Conservation (phyloP, 78 protist genomes). For the Dictyostelium firmibasis region DNA sequence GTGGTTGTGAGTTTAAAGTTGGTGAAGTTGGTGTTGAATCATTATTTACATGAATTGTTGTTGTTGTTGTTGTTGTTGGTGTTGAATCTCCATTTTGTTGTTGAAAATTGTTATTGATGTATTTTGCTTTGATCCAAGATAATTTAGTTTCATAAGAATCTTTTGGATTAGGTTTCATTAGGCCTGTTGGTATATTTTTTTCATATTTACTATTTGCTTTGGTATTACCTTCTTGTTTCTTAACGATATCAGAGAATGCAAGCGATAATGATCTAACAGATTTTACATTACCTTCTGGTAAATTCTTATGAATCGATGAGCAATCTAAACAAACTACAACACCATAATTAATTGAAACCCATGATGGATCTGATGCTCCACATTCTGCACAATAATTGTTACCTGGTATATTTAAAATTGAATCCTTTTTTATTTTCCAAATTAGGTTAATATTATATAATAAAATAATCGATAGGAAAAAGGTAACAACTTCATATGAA, state of each 20-base stretch:
- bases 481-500: not conserved
- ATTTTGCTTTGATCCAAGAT: slow-evolving; percentile 67
- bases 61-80: not conserved
- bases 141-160: slow-evolving; percentile 29
- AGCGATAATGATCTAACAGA: slow-evolving; percentile 34
- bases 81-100: not conserved
- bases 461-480: no score
- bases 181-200: slow-evolving; percentile 19
- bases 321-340: slow-evolving; percentile 76
- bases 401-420: slow-evolving; percentile 6
- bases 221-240: slow-evolving; percentile 9
- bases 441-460: not conserved
- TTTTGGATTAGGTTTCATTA: slow-evolving; percentile 25
- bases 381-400: slow-evolving; percentile 71
- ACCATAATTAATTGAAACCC: slow-evolving; percentile 61
- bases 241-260: not conserved
- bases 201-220: slow-evolving; percentile 37
- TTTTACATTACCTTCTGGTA: slow-evolving; percentile 43
- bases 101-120: not conserved
- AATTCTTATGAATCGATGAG: slow-evolving; percentile 44
- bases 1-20: not conserved
- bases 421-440: not conserved
- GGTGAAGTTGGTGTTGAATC: slow-evolving; percentile 17
- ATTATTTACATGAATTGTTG: not conserved
- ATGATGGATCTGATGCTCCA: slow-evolving; percentile 62